A percentile compares a stretch with the other conserved stretches of the same genome.
Evolutionary conservation across 2,329 filamentous ascomycete genomes (phyloP).

Genomic region (Neofusicoccum parvum): DNA sequence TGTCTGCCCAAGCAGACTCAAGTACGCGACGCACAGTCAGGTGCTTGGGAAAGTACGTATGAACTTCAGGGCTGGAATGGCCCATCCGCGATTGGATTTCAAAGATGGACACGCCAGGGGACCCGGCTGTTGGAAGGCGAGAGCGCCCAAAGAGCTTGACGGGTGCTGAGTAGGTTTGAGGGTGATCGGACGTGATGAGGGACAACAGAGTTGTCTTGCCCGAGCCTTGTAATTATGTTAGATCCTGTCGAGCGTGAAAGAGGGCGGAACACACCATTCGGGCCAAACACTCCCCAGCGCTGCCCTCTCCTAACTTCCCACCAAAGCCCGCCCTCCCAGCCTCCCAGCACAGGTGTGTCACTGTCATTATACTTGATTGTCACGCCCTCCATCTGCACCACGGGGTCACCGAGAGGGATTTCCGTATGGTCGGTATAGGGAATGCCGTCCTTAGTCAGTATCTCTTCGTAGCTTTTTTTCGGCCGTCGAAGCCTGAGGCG

Average conservation of each 20-base stretch:
- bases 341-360: conserved; percentile 66
- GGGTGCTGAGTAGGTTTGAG: conserved; percentile 87
- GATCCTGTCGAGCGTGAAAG: background rate
- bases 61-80: conserved; percentile 91
- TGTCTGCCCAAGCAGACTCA: conserved; percentile 88
- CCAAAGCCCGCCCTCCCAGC: conserved; percentile 76
- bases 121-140: conserved; percentile 72
- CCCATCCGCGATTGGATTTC: conserved; percentile 89
- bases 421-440: background rate
- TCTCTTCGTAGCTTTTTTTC: background rate
- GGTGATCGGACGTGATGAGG: conserved; percentile 92
- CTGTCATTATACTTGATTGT: conserved; percentile 78
- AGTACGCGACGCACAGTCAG: conserved; percentile 74
- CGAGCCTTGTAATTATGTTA: conserved; percentile 52
- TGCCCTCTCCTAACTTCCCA: conserved; percentile 79
- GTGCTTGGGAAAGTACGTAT: conserved; percentile 83
- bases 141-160: conserved; percentile 83
- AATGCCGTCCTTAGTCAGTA: background rate
- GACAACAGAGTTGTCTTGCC: conserved; percentile 95
- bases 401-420: conserved; percentile 58
- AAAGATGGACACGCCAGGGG: conserved; percentile 82
- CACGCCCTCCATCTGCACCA: conserved; percentile 88
- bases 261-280: conserved; percentile 63
- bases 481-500: background rate
- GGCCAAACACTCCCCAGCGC: conserved; percentile 85